Base-by-base conservation (phyloP, 2,329 filamentous ascomycete genomes). In the Aspergillus felis region DNA sequence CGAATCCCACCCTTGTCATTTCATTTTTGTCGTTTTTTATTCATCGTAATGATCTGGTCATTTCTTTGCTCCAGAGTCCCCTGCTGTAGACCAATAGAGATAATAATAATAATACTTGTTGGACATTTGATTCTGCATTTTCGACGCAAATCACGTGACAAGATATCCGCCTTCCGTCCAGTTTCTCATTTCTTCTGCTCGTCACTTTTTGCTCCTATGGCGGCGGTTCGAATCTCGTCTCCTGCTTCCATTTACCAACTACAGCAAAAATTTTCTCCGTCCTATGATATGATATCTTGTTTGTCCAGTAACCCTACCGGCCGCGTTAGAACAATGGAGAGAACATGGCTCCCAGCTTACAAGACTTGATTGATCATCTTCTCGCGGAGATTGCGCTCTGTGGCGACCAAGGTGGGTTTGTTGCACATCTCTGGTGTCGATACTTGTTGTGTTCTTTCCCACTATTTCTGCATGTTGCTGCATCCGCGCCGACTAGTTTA, bases 351-450 rank as follows among this genome's bases (percentile, higher is more conserved):
- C 75, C 72, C 57, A 81, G 80, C 55, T 74, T 85, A 58, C 83
- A 84, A 67, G 78, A 81, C 51, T 72, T 87, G 62, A 77, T 87
- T 60, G 79, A 85, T 66, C 82, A 79, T 71, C 67, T 87, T 56
- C 74, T 87, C 50, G 79, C 81, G 58, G 81, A 85, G 70, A 80
- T 87, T 68, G 84, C 84, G 25, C 76, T 86, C 50, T 79, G 79
- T 62, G 84, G 84, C 61, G 77, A 78, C 53, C 76, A 80, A 78
- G 85, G 84, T 47, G 22, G 12, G 44, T 47, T 20, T 46, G 42
- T 17, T 17, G 17, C 7, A 10, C 20, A 22, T 44, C 41, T 22
- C 42, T 47, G 22, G 9, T 7, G 12, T 47, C 24, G 24, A 25
- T 27, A 27, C 2, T 14, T 47, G 2, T 47, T 47, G 3, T 27